A percentile compares a stretch with the other conserved stretches of the same genome.
Evolutionary conservation across 345 rosid species (phyloP).

Genomic region (Eucalyptus cloeziana): DNA sequence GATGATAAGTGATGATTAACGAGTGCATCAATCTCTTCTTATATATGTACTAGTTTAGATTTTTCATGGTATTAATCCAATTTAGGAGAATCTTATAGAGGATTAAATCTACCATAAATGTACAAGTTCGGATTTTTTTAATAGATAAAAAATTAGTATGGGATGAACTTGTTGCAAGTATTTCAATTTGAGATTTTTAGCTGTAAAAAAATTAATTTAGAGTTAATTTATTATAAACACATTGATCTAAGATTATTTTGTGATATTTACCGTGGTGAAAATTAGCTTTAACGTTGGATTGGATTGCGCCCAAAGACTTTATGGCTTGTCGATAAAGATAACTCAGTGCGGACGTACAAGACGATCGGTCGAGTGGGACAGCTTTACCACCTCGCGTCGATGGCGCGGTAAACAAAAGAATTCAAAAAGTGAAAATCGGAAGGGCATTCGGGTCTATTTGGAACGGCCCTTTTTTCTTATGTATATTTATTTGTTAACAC

Average conservation of each 20-base stretch:
- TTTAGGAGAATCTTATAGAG: background rate
- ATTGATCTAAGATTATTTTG: too few species aligned
- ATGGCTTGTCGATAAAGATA: background rate
- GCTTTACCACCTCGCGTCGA: background rate
- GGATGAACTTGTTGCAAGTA: too few species aligned
- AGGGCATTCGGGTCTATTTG: background rate
- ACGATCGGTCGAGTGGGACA: background rate
- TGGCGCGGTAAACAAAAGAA: background rate
- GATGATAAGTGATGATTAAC: accelerated
- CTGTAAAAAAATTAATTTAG: too few species aligned
- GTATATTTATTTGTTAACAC: background rate
- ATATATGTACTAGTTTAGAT: accelerated
- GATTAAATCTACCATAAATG: too few species aligned
- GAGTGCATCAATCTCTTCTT: accelerated
- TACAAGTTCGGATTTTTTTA: accelerated
- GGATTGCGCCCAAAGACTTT: background rate
- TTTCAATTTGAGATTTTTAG: too few species aligned
- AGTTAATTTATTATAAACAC: too few species aligned
- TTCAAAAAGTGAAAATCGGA: background rate
- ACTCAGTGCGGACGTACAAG: background rate
- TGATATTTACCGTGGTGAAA: background rate
- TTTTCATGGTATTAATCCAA: accelerated
- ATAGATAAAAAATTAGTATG: too few species aligned
- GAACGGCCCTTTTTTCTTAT: background rate
- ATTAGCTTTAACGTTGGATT: background rate